Evolutionary conservation across 164 flowering plant genomes (phyloP).

Genomic region (Dillenia suffruticosa): DNA sequence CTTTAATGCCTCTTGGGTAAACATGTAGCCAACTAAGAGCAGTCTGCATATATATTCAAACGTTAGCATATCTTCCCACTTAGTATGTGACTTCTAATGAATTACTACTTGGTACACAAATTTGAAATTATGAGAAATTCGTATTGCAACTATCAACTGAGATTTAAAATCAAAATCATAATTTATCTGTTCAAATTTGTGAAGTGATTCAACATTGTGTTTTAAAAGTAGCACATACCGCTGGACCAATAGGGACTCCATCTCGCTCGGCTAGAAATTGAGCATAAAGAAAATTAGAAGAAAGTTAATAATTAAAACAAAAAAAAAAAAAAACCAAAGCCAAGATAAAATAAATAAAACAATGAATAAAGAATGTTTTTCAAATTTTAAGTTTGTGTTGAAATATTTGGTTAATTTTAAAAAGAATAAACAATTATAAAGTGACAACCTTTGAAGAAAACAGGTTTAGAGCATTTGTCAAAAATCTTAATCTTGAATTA

Average conservation of each 20-base stretch:
- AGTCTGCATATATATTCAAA: background rate
- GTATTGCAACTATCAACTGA: no score
- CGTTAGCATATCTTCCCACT: no score
- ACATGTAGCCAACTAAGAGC: background rate
- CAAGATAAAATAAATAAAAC: no score
- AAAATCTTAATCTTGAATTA: background rate
- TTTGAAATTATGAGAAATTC: no score
- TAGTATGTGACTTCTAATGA: no score
- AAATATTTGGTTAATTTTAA: background rate
- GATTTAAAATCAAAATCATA: no score
- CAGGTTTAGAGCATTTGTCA: background rate
- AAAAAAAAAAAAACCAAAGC: background rate
- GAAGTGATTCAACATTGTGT: no score
- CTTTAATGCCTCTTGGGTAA: background rate
- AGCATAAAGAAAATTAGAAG: background rate
- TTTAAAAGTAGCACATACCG: constrained; percentile 11
- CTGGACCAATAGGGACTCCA: constrained; percentile 36
- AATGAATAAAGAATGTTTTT: no score
- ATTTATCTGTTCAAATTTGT: no score
- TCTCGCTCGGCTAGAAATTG: constrained; percentile 19
- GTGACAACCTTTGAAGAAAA: background rate
- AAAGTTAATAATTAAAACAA: background rate
- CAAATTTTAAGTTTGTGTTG: background rate
- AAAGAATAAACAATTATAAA: background rate
- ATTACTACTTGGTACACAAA: no score